Evolutionary conservation across 2,329 filamentous ascomycete genomes (phyloP), one percentile per base, ranked within the genome.

Genomic region (Coniochaeta sp.): DNA sequence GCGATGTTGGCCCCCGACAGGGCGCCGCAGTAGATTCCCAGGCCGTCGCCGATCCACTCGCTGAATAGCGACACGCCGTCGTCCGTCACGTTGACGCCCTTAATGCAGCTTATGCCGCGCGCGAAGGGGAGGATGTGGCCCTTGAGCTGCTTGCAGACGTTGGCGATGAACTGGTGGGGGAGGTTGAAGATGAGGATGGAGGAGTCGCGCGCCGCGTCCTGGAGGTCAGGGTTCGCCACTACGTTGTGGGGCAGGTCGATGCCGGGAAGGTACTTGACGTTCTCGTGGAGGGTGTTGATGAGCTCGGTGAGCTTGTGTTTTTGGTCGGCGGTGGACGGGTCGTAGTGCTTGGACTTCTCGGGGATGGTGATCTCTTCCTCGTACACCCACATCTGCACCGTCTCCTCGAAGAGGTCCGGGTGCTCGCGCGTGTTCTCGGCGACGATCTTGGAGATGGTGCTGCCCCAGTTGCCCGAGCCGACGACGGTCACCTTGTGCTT

Each of bases 371-470:
- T 85, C 22, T 95, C 82, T 70, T 99, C 94, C 71, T 99, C 94
- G 66, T 84, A 96, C 64, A 99, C 95, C 94, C 94, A 99, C 94
- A 99, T 97, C 71, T 95, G 89, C 50, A 99, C 91, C 56, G 90
- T 77, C 67, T 86, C 76, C 64, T 97, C 89, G 66, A 97, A 99
- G 42, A 96, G 66, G 27, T 90, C 80, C 9, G 84, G 78, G 71
- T 96, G 78, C 57, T 79, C 83, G 56, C 80, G 82, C 32, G 90
- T 87, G 73, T 95, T 99, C 71, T 99, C 92, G 60, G 91, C 91
- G 50, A 96, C 82, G 56, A 99, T 95, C 74, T 99, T 99, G 67
- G 91, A 85, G 71, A 99, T 96, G 54, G 94, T 95, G 55, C 91
- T 96, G 62, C 94, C 94, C 91, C 94, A 99, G 71, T 99, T 99